Evolutionary conservation across 1,284 basidiomycete species (phyloP), one percentile per base, ranked within the genome.

Genomic region (Ustilago curta): DNA sequence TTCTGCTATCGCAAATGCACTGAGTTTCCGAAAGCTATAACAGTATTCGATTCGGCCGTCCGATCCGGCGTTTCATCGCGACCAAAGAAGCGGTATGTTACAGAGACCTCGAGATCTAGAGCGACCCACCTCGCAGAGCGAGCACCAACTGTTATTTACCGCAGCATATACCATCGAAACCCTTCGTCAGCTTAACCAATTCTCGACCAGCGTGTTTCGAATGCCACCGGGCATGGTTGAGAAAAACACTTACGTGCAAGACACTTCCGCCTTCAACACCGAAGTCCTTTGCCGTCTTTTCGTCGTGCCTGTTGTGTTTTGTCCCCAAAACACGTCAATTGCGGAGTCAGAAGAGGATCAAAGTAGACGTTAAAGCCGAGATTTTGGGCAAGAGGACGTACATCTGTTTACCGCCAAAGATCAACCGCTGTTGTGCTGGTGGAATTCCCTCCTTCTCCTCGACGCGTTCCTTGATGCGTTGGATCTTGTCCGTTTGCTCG

Each of bases 371-470:
- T 42, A 14, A 25, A 14, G 19, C 4, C 7, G n/a, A 27, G 7
- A 27, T 27, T 7, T 27, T 7, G 27, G 27, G 27, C n/a, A 11
- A 21, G 8, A 14, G 9, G 88, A 89, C 94, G 85, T 81, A 97
- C 97, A 99, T 92, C 84, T 97, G 96, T 85, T 96, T 91, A 48
- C 97, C 97, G 81, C 90, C 87, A 85, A 93, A 98, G 85, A 99
- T 99, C 80, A 99, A 87, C 67, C 97, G 90, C 86, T 99, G 97
- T 86, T 99, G 97, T 42, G 89, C 93, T 68, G 97, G 96, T 18
- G 97, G 97, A 52, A 99, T 97, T 81, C 96, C 97, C 43, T 95
- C 96, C 87, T 99, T 97, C 87, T 98, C 96, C 86, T 99, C 97
- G 32, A 99, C 94, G 85, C 94, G 93, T 88, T 97, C 95, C 88